These are phyloP conservation scores for Cerioporus squamosus DNA, from an alignment of 1,284 basidiomycete species.

Conservation along the genomic window DNA sequence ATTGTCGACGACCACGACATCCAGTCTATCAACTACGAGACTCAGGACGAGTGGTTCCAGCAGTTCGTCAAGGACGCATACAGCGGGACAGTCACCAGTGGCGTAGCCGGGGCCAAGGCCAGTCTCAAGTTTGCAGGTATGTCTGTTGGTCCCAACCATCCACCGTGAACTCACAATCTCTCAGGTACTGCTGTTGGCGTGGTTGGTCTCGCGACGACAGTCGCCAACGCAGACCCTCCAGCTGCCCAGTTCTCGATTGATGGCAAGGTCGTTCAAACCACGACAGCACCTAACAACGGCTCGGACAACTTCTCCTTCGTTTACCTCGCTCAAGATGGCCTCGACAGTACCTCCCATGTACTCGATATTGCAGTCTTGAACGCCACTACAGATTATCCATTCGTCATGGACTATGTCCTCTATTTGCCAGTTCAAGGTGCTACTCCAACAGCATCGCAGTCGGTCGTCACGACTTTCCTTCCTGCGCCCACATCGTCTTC, in stretches of 20 bases:
- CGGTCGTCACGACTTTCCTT: constrained; percentile 1
- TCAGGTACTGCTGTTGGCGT: constrained; percentile 13
- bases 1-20: constrained; percentile 9
- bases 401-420: constrained; percentile 13
- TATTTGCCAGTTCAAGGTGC: constrained; percentile 9
- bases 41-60: not conserved
- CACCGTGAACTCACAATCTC: not conserved
- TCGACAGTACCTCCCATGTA: constrained; percentile 2
- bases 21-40: constrained; percentile 11
- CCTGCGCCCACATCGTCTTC: not conserved
- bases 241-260: constrained; percentile 12
- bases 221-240: not conserved
- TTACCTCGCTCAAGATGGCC: not conserved
- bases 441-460: constrained; percentile 10
- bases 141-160: not conserved
- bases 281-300: constrained; percentile 16
- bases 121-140: constrained; percentile 13
- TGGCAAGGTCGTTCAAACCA: constrained; percentile 1
- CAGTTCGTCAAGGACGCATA: not conserved
- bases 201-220: constrained; percentile 5
- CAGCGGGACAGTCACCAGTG: not conserved
- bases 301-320: not conserved
- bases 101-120: constrained; percentile 3
- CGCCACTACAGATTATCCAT: constrained; percentile 11
- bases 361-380: constrained; percentile 13